Percentiles rank a stretch among this genome's conserved stretches.
Conservation (phyloP, 257 asterid genomes). For the Przewalskia tangutica region DNA sequence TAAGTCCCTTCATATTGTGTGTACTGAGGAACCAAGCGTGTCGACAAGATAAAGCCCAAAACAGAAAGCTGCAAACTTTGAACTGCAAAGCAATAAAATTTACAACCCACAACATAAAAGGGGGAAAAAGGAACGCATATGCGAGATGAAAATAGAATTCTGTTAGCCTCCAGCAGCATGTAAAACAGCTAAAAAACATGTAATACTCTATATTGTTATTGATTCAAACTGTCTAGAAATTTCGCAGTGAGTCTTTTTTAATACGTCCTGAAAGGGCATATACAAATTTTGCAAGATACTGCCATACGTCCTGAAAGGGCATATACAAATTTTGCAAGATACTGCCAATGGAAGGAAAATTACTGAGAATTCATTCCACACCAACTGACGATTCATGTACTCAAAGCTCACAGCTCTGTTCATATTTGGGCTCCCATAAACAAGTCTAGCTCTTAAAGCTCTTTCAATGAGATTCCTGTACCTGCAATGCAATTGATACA, state of each 20-base stretch:
- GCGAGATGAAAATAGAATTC: neutral
- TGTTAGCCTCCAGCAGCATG: neutral
- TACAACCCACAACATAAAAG: neutral
- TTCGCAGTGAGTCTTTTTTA: neutral
- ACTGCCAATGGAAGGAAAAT: slow-evolving; percentile 7
- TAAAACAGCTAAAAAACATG: neutral
- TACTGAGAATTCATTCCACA: slow-evolving; percentile 98
- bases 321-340: neutral
- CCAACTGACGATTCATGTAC: slow-evolving; percentile 95
- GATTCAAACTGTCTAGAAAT: neutral
- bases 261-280: neutral
- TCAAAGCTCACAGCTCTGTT: slow-evolving; percentile 95
- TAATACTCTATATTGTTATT: neutral
- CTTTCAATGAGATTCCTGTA: slow-evolving; percentile 86
- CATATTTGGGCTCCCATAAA: slow-evolving; percentile 89
- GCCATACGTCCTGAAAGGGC: neutral
- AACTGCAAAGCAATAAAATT: neutral
- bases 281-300: neutral
- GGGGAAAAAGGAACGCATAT: neutral
- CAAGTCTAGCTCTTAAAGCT: slow-evolving; percentile 78
- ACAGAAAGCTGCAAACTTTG: neutral
- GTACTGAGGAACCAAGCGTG: neutral
- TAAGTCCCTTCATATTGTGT: neutral
- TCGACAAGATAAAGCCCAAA: neutral
- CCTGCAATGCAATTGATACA: slow-evolving; percentile 29